phyloP scores from a whole-genome alignment of 1,284 basidiomycete species.

The Rhodotorula mucilaginosa region DNA sequence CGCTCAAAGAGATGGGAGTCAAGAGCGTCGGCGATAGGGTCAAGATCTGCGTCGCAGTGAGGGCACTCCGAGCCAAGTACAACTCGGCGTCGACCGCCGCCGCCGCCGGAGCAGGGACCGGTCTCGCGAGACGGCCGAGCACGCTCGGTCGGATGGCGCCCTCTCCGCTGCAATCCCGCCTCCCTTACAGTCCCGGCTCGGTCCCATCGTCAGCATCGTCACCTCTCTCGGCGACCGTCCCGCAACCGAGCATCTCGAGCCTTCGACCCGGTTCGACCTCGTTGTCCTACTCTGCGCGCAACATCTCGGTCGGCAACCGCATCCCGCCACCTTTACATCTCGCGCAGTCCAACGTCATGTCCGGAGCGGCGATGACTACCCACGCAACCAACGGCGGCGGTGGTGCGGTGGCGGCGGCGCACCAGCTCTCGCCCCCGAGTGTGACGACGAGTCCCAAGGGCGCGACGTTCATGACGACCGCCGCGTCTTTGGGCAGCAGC shows the following conservation, averaged over 20 bases:
- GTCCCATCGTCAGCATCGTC: background rate
- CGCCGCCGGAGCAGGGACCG: background rate
- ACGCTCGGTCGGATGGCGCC: slow-evolving; percentile 4
- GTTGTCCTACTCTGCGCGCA: slow-evolving; percentile 26
- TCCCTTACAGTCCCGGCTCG: slow-evolving; percentile 8
- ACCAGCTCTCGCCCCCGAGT: slow-evolving; percentile 4
- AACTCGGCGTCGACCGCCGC: slow-evolving; percentile 5
- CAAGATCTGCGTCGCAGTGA: slow-evolving; percentile 78
- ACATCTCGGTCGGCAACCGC: slow-evolving; percentile 20
- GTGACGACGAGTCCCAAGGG: slow-evolving; percentile 8
- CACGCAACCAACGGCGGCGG: no score
- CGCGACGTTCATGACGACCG: slow-evolving; percentile 1
- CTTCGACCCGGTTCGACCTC: slow-evolving; percentile 4
- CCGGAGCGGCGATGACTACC: background rate
- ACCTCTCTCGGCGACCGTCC: background rate
- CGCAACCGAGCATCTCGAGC: slow-evolving; percentile 3
- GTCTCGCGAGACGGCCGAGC: slow-evolving; percentile 3
- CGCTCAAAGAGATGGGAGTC: slow-evolving; percentile 83
- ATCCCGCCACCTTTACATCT: slow-evolving; percentile 45
- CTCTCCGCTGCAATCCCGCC: background rate
- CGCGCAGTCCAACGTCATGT: slow-evolving; percentile 29
- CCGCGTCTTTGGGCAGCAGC: background rate
- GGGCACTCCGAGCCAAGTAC: slow-evolving; percentile 58
- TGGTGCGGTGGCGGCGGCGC: no score
- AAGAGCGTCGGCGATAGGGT: slow-evolving; percentile 81